phyloP scores from a whole-genome alignment of 2,329 filamentous ascomycete species.

The Zasmidium angulare region DNA sequence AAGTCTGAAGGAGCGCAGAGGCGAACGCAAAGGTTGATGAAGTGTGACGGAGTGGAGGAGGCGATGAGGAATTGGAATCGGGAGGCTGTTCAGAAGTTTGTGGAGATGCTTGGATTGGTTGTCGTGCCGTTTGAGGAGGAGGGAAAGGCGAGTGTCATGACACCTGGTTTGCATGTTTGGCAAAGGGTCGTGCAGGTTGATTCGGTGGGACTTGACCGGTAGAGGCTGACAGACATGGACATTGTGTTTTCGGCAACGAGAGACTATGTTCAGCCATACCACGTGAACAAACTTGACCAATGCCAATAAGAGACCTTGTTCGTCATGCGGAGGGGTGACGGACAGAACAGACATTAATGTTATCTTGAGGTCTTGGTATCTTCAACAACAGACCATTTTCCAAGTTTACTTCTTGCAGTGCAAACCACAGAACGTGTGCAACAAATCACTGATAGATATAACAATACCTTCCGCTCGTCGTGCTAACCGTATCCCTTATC shows the following conservation, averaged over 20 bases:
- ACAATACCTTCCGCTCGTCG: slow-evolving; percentile 3
- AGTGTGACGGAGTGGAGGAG: slow-evolving; percentile 8
- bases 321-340: no score
- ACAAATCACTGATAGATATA: slow-evolving; percentile 5
- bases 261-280: no score
- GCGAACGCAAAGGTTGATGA: background rate
- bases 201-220: background rate
- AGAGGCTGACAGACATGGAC: background rate
- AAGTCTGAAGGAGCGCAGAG: background rate
- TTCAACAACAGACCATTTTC: no score
- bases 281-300: no score
- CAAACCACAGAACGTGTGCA: no score
- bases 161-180: slow-evolving; percentile 9
- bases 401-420: no score
- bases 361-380: no score
- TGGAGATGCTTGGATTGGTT: slow-evolving; percentile 4
- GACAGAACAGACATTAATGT: no score
- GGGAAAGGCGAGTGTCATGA: slow-evolving; percentile 1
- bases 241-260: background rate
- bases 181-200: slow-evolving; percentile 1
- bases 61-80: slow-evolving; percentile 11
- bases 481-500: slow-evolving; percentile 1
- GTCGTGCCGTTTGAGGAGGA: slow-evolving; percentile 5
- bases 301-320: no score
- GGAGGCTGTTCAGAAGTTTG: slow-evolving; percentile 4